Base-by-base conservation (phyloP, 305 asterid species). In the Fraxinus baroniana region DNA sequence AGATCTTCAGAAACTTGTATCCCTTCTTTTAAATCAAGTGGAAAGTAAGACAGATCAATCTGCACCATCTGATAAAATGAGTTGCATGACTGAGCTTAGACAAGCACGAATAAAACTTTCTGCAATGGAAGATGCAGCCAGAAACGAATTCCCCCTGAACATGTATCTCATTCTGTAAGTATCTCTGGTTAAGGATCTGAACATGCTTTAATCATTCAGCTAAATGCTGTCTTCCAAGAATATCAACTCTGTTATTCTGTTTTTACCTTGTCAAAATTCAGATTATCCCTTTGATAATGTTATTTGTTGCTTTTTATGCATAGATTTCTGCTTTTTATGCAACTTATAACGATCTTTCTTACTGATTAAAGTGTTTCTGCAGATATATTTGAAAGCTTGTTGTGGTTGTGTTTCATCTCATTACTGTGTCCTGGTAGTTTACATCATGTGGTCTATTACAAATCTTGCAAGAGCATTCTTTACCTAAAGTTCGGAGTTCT, bases 141-240 rank as follows among this genome's bases (percentile, higher is more conserved):
- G 93, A 87, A 94, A 91, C 80, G 98, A 94, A 84, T 87, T 87
- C 84, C 93, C 94, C 70, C 89, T 96, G 87, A 92, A 96, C 87
- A 84, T 93, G 92, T 94, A 96, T 91, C 94, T 92, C 85, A 96
- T 96, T 80, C 89, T 96, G 98, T 94, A 89, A 92, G 97, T 91
- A 70, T 84, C 37, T 68, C 18, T 35, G 68, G 66, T 44, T 44
- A 3, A 78, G 26, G 44, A 39, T 64, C 37, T 68, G 46, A 24
- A 70, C 15, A 52, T 9, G 7, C 57, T 44, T 66, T 57, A 32
- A 18, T 82, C 60, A 80, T 71, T 35, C 32, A 80, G 82, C 33
- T 30, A 20, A 76, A 74, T 75, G 71, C 78, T 83, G n/a, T 71
- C 46, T 33, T 55, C 57, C 70, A 72, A 66, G 77, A 79, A 79